A percentile compares a stretch with the other conserved stretches of the same genome.
phyloP scores from a whole-genome alignment of 352 stramenopile genomes.

The Pythium aristosporum region DNA sequence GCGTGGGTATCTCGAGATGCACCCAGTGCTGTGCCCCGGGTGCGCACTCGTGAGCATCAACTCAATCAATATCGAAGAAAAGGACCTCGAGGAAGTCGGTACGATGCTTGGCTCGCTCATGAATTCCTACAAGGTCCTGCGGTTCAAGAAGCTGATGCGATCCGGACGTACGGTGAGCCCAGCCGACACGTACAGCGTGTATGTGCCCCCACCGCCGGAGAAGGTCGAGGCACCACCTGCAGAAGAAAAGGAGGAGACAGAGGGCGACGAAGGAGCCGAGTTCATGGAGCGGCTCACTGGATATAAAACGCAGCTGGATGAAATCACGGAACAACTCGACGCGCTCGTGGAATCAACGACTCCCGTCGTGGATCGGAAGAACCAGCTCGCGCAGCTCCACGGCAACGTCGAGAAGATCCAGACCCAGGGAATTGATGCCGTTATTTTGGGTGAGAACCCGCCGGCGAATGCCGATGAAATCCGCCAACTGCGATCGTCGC shows the following conservation, averaged over 20 bases:
- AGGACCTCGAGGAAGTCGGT: slow-evolving; percentile 66
- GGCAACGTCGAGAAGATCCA: slow-evolving; percentile 76
- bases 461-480: slow-evolving; percentile 71
- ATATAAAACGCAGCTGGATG: slow-evolving; percentile 44
- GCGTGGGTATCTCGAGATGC: slow-evolving; percentile 74
- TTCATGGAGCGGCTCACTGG: slow-evolving; percentile 48
- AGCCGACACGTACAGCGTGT: slow-evolving; percentile 65
- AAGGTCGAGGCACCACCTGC: slow-evolving; percentile 19
- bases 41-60: slow-evolving; percentile 82
- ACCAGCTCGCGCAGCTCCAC: slow-evolving; percentile 71
- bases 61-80: slow-evolving; percentile 69
- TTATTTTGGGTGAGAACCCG: slow-evolving; percentile 71
- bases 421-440: slow-evolving; percentile 74
- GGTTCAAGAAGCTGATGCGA: slow-evolving; percentile 88
- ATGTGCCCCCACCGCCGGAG: slow-evolving; percentile 56
- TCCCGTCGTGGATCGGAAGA: slow-evolving; percentile 45
- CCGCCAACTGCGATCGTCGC: slow-evolving; percentile 61
- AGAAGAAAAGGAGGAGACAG: slow-evolving; percentile 15
- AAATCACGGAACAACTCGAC: slow-evolving; percentile 52
- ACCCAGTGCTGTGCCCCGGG: slow-evolving; percentile 76
- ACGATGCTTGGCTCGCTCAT: slow-evolving; percentile 61
- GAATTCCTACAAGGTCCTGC: slow-evolving; percentile 57
- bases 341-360: slow-evolving; percentile 43
- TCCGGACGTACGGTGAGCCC: slow-evolving; percentile 70
- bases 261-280: slow-evolving; percentile 26